phyloP scores from a whole-genome alignment of 306 rosid species.

The Inga oerstediana region DNA sequence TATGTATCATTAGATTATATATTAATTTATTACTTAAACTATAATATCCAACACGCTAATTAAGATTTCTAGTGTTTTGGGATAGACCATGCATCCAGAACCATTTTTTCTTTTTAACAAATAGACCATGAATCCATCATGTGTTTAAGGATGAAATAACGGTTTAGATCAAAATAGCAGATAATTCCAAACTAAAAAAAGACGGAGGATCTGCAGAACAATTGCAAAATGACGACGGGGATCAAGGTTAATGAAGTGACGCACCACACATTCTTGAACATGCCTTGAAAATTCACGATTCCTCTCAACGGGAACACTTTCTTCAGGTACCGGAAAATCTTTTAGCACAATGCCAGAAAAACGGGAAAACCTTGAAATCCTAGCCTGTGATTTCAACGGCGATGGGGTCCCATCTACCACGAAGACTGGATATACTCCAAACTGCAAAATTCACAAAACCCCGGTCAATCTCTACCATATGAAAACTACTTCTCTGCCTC shows the following conservation, averaged over 20 bases:
- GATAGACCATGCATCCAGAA: not conserved
- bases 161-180: constrained; percentile 11
- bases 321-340: constrained; percentile 56
- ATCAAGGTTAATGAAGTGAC: constrained; percentile 36
- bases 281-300: constrained; percentile 54
- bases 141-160: not conserved
- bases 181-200: constrained; percentile 1
- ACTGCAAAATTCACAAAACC: constrained; percentile 51
- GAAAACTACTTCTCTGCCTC: not conserved
- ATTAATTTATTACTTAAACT: no score
- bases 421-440: constrained; percentile 90
- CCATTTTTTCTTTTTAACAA: not conserved
- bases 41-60: not conserved
- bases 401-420: constrained; percentile 88
- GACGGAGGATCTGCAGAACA: not conserved
- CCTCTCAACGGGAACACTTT: constrained; percentile 71
- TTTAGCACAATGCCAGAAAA: constrained; percentile 66
- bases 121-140: not conserved
- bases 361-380: constrained; percentile 69
- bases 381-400: constrained; percentile 66
- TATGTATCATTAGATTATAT: no score
- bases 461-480: constrained; percentile 19
- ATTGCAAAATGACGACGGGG: constrained; percentile 1
- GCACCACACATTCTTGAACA: constrained; percentile 88
- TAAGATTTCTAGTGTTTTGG: not conserved